Conservation (phyloP, 2,329 filamentous ascomycete species). For the Didymella segeticola region DNA sequence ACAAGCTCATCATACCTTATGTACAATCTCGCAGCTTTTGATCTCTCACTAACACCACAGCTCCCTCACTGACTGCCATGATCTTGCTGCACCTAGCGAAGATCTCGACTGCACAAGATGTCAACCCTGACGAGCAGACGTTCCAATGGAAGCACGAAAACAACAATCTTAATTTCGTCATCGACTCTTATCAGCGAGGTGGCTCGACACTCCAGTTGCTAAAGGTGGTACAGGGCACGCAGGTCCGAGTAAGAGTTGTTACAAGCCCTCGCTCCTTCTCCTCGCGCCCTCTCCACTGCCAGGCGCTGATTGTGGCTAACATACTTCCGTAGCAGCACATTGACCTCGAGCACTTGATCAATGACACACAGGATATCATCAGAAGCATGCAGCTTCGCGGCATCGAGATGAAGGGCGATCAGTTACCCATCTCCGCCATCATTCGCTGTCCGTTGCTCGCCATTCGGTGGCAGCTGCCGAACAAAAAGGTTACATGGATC, state of each 20-base stretch:
- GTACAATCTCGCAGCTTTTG: neutral
- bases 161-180: conserved; percentile 39
- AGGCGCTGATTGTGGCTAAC: conserved; percentile 10
- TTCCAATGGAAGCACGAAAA: conserved; percentile 48
- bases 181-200: conserved; percentile 41
- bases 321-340: conserved; percentile 27
- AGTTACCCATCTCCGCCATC: conserved; percentile 55
- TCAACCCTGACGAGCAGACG: conserved; percentile 30
- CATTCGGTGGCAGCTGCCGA: conserved; percentile 49
- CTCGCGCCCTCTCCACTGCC: neutral
- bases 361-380: conserved; percentile 26
- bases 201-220: conserved; percentile 40
- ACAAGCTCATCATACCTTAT: neutral
- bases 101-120: conserved; percentile 44
- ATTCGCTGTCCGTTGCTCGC: conserved; percentile 50
- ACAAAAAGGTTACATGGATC: conserved; percentile 40
- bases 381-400: conserved; percentile 32
- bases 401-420: conserved; percentile 44
- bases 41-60: conserved; percentile 19
- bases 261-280: neutral
- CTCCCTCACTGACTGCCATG: conserved; percentile 25
- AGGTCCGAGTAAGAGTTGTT: conserved; percentile 50
- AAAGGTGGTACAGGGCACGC: conserved; percentile 51
- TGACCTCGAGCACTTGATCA: conserved; percentile 34
- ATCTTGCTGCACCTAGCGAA: conserved; percentile 42